Base-by-base conservation (phyloP, 768 basidiomycete genomes). In the Cyathus striatus region DNA sequence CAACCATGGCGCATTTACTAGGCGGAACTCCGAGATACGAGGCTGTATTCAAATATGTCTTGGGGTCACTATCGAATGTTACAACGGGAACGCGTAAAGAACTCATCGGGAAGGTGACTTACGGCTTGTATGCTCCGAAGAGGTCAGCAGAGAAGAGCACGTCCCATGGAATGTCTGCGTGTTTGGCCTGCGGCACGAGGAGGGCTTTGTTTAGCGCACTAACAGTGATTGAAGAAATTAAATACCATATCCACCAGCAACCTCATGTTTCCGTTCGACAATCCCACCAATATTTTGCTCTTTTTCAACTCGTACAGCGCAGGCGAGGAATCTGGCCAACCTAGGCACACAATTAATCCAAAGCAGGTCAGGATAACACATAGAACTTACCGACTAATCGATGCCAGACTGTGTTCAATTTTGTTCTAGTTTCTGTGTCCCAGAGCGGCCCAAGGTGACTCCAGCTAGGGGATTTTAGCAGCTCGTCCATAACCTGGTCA, bases 41-140 rank as follows among this genome's bases (percentile, higher is more conserved):
- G 1, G 70, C 56, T 1, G 75, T 73, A 3, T 69, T 65, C 1
- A 68, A 58, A 49, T 85, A 86, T 0, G 73, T 65, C 30, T 71
- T 63, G 6, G 72, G 72, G 53, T 75, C 74, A 2, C 79, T 81
- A 46, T 26, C n/a, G n/a, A n/a, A n/a, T n/a, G n/a, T n/a, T n/a
- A n/a, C n/a, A n/a, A n/a, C n/a, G n/a, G n/a, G n/a, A n/a, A 26
- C n/a, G 25, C 23, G 16, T 18, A 18, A 26, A 34, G 32, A 9
- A 23, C 10, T 24, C 27, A 43, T 16, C 36, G 10, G 21, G 24
- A 16, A 23, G 23, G 40, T 27, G 26, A 60, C 78, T 27, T 34
- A 84, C 83, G 83, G 80, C 53, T 86, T 86, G 65, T 75, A 85
- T 0, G 74, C 72, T 6, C 67, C 64, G 38, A 84, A 79, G 14